These are phyloP conservation scores for Globisporangium acanthophoron DNA, from an alignment of 352 stramenopile genomes.

Conservation along the genomic window DNA sequence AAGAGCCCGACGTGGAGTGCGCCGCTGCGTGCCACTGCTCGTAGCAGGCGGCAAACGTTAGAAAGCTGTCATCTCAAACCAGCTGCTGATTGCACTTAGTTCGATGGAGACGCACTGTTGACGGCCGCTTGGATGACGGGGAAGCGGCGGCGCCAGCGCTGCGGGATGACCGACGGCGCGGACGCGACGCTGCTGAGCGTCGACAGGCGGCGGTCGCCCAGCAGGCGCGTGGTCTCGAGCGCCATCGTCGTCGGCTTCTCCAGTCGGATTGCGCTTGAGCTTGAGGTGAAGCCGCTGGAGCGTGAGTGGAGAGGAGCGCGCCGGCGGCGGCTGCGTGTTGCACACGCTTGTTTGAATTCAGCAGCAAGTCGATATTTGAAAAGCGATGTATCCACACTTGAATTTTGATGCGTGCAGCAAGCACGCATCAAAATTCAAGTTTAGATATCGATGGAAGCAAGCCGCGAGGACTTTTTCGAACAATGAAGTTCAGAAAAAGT, in stretches of 20 bases:
- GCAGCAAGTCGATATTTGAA: not conserved
- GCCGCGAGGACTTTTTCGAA: too few relatives aligned
- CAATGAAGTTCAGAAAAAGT: too few relatives aligned
- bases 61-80: too few relatives aligned
- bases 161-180: slow-evolving; percentile 12
- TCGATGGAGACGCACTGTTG: slow-evolving; percentile 5
- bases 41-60: not conserved
- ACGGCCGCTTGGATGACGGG: slow-evolving; percentile 12
- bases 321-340: not conserved
- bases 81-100: not conserved
- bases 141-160: slow-evolving; percentile 17
- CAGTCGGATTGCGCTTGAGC: not conserved
- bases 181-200: slow-evolving; percentile 3
- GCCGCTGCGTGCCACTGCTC: slow-evolving; percentile 6
- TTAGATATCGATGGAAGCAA: too few relatives aligned
- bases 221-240: slow-evolving; percentile 9
- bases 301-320: not conserved
- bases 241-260: not conserved
- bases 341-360: not conserved
- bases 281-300: not conserved
- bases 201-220: slow-evolving; percentile 3
- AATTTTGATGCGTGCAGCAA: not conserved
- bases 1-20: slow-evolving; percentile 46
- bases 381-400: not conserved
- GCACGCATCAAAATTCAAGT: too few relatives aligned